Percentiles rank a stretch among this genome's conserved stretches.
phyloP scores from a whole-genome alignment of 2,329 filamentous ascomycete genomes.

The Metarhizium robertsii region DNA sequence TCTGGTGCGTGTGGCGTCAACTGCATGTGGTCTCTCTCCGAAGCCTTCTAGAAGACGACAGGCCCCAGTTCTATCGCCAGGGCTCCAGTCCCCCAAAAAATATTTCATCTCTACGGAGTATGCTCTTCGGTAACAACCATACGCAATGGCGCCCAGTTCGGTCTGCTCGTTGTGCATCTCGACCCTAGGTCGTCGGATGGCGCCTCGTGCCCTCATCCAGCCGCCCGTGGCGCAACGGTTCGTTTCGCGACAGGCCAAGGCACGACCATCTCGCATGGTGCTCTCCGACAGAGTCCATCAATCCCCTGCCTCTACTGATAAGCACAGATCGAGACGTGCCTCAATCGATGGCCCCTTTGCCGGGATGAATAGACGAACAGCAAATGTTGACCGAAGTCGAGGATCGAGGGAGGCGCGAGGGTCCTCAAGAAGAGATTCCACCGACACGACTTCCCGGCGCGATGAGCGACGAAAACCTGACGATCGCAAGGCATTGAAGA shows the following conservation, averaged over 20 bases:
- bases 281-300: constrained; percentile 44
- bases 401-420: constrained; percentile 10
- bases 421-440: constrained; percentile 11
- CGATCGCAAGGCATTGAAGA: constrained; percentile 72
- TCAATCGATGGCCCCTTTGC: constrained; percentile 40
- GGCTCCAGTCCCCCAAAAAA: not conserved
- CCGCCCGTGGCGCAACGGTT: constrained; percentile 27
- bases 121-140: not conserved
- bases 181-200: constrained; percentile 7
- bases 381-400: constrained; percentile 24
- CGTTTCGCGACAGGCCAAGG: constrained; percentile 23
- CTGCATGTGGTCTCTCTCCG: too few species aligned
- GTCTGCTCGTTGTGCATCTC: constrained; percentile 12
- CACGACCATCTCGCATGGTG: constrained; percentile 46
- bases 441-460: constrained; percentile 14
- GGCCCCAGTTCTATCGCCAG: not conserved
- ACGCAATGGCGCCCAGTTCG: constrained; percentile 8
- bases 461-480: constrained; percentile 26
- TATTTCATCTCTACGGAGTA: too few species aligned
- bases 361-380: constrained; percentile 46
- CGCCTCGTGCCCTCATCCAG: constrained; percentile 13
- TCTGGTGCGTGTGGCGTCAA: too few species aligned
- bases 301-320: constrained; percentile 24
- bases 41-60: not conserved
- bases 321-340: constrained; percentile 27